Base-by-base conservation (phyloP, 164 flowering plant genomes). In the Vitis amurensis region DNA sequence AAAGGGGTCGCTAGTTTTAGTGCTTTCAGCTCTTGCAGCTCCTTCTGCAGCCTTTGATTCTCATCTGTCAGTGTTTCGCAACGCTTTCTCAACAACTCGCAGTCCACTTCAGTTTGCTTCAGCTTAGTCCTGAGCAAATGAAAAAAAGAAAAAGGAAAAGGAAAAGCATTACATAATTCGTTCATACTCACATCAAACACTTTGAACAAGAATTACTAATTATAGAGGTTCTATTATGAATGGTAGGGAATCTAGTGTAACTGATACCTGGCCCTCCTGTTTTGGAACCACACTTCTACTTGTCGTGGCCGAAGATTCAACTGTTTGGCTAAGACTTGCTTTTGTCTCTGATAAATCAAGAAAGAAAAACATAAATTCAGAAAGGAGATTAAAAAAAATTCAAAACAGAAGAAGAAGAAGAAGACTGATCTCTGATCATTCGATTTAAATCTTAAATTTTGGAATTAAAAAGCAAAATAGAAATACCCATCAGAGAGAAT, bases 51-150 rank as follows among this genome's bases (percentile, higher is more conserved):
- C 73, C 74, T 76, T 67, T 50, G 63, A 71, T 85, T 85, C 68
- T 85, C 88, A 16, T 80, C 78, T 52, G 76, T 77, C 48, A 85
- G 73, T 23, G 62, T 69, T 61, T 82, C 83, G 31, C 84, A 85
- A 19, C 80, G 74, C 23, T 64, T 78, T 73, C 77, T 80, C 77
- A 82, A 50, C 2, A 76, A 59, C 64, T 82, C 84, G 51, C 78
- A 82, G 48, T 82, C 84, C 12, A 75, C 78, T 62, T 85, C 88
- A 1, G 82, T 85, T 64, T 82, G 86, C 78, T 85, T 85, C 80
- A 85, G 69, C 78, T 85, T 85, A 0, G 83, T 80, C 76, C 88
- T 84, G 68, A 30, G 23, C 14, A 50, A 30, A 59, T 4, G 3
- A 1, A 4, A 50, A 50, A 47, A 55, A 37, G 9, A 6, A 3